A percentile compares a stretch with the other conserved stretches of the same genome.
Evolutionary conservation across 352 stramenopile species (phyloP).

Genomic region (Halophytophthora polymorphica): DNA sequence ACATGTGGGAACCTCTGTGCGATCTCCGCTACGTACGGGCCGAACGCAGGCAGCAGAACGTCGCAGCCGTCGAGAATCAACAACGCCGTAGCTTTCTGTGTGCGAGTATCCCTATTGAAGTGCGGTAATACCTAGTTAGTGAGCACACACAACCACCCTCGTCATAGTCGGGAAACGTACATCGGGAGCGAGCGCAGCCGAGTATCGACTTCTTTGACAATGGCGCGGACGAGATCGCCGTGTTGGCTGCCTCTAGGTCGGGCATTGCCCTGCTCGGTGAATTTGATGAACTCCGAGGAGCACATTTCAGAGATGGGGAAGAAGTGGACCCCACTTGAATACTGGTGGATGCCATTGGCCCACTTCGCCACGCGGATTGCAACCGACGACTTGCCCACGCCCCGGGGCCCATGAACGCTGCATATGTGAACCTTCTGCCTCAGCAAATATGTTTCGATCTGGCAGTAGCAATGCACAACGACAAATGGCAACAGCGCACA

Average conservation of each 20-base stretch:
- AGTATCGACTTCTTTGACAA: constrained; percentile 26
- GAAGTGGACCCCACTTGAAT: constrained; percentile 55
- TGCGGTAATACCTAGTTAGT: constrained; percentile 3
- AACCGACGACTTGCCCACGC: constrained; percentile 61
- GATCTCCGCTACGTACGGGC: constrained; percentile 42
- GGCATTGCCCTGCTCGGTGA: constrained; percentile 7
- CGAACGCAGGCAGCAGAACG: constrained; percentile 32
- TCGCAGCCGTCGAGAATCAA: constrained; percentile 70
- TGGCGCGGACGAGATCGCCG: constrained; percentile 24
- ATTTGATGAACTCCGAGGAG: constrained; percentile 1
- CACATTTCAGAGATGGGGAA: constrained; percentile 16
- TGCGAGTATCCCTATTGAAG: constrained; percentile 13
- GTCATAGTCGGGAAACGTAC: constrained; percentile 16
- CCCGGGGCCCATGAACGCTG: constrained; percentile 38
- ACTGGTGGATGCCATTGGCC: constrained; percentile 33
- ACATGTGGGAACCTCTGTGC: constrained; percentile 32
- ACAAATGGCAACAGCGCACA: not conserved
- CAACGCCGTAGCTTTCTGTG: constrained; percentile 24
- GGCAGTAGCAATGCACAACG: no score
- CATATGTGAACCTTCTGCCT: constrained; percentile 43
- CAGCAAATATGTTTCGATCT: constrained; percentile 5
- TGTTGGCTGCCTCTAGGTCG: constrained; percentile 7
- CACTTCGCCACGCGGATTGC: constrained; percentile 54
- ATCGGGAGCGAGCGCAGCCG: constrained; percentile 33
- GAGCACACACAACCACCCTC: not conserved